Evolutionary conservation across 2,329 filamentous ascomycete genomes (phyloP).

Genomic region (Aspergillus luchuensis): DNA sequence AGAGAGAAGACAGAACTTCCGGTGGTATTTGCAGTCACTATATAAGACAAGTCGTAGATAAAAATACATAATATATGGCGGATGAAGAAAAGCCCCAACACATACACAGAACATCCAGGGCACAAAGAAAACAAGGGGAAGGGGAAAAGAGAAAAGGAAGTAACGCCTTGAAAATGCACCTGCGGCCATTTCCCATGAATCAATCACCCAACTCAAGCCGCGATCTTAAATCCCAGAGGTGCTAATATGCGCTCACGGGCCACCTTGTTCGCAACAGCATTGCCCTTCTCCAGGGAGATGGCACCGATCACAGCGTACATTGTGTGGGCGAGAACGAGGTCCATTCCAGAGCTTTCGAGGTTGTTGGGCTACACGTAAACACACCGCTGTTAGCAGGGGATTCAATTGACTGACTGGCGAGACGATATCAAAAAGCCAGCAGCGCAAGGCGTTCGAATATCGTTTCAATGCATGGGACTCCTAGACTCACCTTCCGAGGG

Average conservation of each 20-base stretch:
- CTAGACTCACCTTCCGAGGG: conserved; percentile 70
- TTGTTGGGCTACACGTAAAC: conserved; percentile 58
- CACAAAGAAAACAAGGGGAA: conserved; percentile 12
- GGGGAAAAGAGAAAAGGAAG: conserved; percentile 25
- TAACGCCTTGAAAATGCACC: conserved; percentile 44
- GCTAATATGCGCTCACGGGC: conserved; percentile 75
- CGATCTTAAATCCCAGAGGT: conserved; percentile 46
- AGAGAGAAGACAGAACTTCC: conserved; percentile 10
- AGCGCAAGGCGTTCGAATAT: background rate
- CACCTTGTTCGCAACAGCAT: conserved; percentile 71
- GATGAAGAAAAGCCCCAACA: conserved; percentile 25
- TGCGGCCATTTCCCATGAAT: conserved; percentile 26
- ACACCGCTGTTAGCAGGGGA: conserved; percentile 1
- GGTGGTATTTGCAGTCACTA: conserved; percentile 29
- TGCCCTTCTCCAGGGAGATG: conserved; percentile 83
- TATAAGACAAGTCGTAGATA: conserved; percentile 31
- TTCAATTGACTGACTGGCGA: background rate
- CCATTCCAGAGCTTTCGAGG: conserved; percentile 70
- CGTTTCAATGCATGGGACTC: background rate
- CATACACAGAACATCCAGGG: conserved; percentile 26
- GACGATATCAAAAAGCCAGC: background rate
- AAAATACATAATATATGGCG: conserved; percentile 38
- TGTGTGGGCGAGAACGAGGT: conserved; percentile 73
- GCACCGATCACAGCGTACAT: conserved; percentile 87
- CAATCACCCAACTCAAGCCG: conserved; percentile 22